Conservation (phyloP, 2,329 filamentous ascomycete species). For the Colletotrichum higginsianum region DNA sequence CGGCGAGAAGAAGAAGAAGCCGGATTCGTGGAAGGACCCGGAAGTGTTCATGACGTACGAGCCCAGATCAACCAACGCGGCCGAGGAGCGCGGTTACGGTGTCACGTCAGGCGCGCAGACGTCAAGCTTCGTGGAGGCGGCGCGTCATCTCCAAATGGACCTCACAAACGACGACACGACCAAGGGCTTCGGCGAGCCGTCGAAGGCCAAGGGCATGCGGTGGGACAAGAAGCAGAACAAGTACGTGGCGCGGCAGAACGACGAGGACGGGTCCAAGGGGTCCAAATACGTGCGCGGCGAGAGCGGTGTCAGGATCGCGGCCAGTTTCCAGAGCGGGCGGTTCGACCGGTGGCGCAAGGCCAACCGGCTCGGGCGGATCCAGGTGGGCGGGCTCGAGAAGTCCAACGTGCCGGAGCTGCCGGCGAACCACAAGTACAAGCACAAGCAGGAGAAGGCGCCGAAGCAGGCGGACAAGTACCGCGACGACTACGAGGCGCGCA, state of each 20-base stretch:
- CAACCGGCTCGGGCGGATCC: conserved; percentile 83
- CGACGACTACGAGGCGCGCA: conserved; percentile 90
- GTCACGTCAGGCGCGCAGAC: conserved; percentile 86
- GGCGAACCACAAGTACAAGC: conserved; percentile 76
- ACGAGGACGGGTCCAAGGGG: conserved; percentile 89
- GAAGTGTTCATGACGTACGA: conserved; percentile 98
- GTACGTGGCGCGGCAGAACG: conserved; percentile 92
- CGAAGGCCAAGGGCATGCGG: conserved; percentile 79
- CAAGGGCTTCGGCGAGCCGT: conserved; percentile 83
- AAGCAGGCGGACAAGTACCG: conserved; percentile 94
- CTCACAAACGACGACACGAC: conserved; percentile 89
- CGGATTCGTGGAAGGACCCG: conserved; percentile 68
- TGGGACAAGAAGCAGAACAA: conserved; percentile 99
- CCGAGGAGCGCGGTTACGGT: conserved; percentile 93
- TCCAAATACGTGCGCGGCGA: conserved; percentile 86
- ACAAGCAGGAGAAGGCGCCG: conserved; percentile 89
- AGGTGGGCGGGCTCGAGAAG: conserved; percentile 85
- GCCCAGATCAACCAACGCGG: conserved; percentile 83
- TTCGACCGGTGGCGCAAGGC: conserved; percentile 94
- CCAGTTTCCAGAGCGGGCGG: conserved; percentile 91
- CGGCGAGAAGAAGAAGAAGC: conserved; percentile 61
- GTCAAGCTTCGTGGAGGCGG: conserved; percentile 87
- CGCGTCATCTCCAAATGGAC: conserved; percentile 92
- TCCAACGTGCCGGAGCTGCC: conserved; percentile 50
- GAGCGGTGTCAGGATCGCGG: conserved; percentile 95